phyloP scores from a whole-genome alignment of 2,329 filamentous ascomycete genomes.

The Fusarium sterilihyphosum region DNA sequence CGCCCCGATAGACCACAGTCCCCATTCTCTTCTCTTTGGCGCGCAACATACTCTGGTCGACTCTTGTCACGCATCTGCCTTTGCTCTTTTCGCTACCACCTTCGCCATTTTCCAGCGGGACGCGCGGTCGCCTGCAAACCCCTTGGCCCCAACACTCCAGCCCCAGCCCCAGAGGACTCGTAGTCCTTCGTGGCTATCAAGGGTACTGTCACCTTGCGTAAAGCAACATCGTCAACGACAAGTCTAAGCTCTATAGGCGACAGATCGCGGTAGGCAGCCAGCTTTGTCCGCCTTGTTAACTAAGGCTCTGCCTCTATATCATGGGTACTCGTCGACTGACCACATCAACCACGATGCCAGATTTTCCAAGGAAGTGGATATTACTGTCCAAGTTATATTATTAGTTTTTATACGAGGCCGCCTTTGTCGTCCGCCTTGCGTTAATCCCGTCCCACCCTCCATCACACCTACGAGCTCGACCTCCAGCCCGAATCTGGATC shows the following conservation, averaged over 20 bases:
- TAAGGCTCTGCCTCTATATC: constrained; percentile 35
- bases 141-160: constrained; percentile 27
- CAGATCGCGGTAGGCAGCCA: constrained; percentile 19
- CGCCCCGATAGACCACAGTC: constrained; percentile 36
- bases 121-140: constrained; percentile 45
- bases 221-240: constrained; percentile 34
- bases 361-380: constrained; percentile 23
- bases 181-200: constrained; percentile 20
- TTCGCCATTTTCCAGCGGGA: constrained; percentile 45
- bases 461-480: constrained; percentile 34
- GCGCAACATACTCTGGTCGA: constrained; percentile 24
- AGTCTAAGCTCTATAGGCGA: constrained; percentile 5
- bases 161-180: constrained; percentile 31
- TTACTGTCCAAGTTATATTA: constrained; percentile 8
- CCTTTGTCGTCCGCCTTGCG: constrained; percentile 2
- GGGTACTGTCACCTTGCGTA: constrained; percentile 24
- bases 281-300: constrained; percentile 6
- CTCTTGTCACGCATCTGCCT: constrained; percentile 16
- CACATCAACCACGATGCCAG: constrained; percentile 19
- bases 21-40: constrained; percentile 32
- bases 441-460: constrained; percentile 37
- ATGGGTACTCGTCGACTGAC: constrained; percentile 38
- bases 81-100: constrained; percentile 14
- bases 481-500: constrained; percentile 30
- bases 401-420: constrained; percentile 28